Base-by-base conservation (phyloP, 164 flowering plant species). In the Santalum album region DNA sequence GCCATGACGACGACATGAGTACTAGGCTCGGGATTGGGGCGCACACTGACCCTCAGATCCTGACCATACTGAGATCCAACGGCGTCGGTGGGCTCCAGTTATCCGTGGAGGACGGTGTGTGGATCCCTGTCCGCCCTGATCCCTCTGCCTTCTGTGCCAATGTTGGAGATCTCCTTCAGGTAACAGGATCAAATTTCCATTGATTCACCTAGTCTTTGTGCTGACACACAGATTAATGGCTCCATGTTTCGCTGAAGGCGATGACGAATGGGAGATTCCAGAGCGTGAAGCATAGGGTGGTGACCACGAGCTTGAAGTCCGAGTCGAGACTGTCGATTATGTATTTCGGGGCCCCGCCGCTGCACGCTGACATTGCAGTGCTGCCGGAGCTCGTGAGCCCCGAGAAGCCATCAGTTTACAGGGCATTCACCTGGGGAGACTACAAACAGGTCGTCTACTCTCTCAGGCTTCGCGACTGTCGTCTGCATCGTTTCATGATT, bases 271-370 rank as follows among this genome's bases (percentile, higher is more conserved):
- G 95, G 61, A 77, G 82, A 54, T 61, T 89, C 17, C 17, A 12
- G 50, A 89, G 94, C 60, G 95, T 79, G 61, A 80, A 80, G 27
- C 96, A 88, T 36, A 74, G 96, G 26, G 96, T 69, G 1, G 12
- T 82, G 70, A 60, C 81, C 22, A 23, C 9, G 7, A 3, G 3
- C 1, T 75, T 65, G 69, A 54, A 82, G 11, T 32, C 2, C 36
- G 70, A 70, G 66, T 18, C 86, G 1, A 78, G 95, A 54, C 58
- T 77, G 80, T 89, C 96, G 17, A 72, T 73, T 72, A 65, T 75
- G 23, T 89, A 69, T 49, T 89, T 88, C 51, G 84, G 78, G 24
- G 82, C 87, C 16, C 96, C 96, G 20, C 66, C 94, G 0, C 62
- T 76, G 10, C 59, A 70, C 43, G 68, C 80, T 29, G 54, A 68